Percentiles rank a stretch among this genome's conserved stretches.
Conservation (phyloP, 345 rosid genomes). For the Syzygium aromaticum region DNA sequence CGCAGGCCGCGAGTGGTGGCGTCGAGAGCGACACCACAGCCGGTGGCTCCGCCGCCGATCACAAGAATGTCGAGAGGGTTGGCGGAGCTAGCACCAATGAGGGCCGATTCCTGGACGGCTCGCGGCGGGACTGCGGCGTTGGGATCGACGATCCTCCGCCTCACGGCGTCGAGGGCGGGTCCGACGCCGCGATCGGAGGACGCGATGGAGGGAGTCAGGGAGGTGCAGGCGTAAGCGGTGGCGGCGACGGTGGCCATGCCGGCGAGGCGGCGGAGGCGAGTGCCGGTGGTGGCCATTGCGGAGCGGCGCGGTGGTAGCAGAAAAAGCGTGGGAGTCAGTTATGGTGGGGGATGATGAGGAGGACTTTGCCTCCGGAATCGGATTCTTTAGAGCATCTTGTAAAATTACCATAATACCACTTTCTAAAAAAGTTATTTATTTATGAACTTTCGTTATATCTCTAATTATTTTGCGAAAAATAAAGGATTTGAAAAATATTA, state of each 20-base stretch:
- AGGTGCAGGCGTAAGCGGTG: slow-evolving; percentile 35
- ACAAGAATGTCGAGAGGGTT: slow-evolving; percentile 85
- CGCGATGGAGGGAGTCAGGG: slow-evolving; percentile 20
- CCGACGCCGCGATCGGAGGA: slow-evolving; percentile 42
- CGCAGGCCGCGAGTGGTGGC: slow-evolving; percentile 85
- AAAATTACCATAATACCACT: not conserved
- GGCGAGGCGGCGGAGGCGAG: slow-evolving; percentile 56
- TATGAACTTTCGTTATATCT: not conserved
- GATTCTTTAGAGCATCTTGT: not conserved
- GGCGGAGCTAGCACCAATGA: slow-evolving; percentile 37
- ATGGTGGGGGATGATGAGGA: not conserved
- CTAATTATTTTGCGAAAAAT: no score
- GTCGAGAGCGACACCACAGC: slow-evolving; percentile 94
- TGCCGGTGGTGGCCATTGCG: slow-evolving; percentile 19
- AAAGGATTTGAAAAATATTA: no score
- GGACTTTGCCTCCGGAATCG: slow-evolving; percentile 22
- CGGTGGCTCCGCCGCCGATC: slow-evolving; percentile 97
- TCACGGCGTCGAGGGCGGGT: slow-evolving; percentile 32
- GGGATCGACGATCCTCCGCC: slow-evolving; percentile 44
- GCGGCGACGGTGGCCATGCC: slow-evolving; percentile 36
- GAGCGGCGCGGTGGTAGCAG: not conserved
- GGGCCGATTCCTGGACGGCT: slow-evolving; percentile 52
- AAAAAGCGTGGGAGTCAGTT: not conserved
- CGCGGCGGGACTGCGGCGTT: slow-evolving; percentile 57
- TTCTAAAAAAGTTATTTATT: no score